Evolutionary conservation across 352 stramenopile genomes (phyloP).

Genomic region (Albugo laibachii): DNA sequence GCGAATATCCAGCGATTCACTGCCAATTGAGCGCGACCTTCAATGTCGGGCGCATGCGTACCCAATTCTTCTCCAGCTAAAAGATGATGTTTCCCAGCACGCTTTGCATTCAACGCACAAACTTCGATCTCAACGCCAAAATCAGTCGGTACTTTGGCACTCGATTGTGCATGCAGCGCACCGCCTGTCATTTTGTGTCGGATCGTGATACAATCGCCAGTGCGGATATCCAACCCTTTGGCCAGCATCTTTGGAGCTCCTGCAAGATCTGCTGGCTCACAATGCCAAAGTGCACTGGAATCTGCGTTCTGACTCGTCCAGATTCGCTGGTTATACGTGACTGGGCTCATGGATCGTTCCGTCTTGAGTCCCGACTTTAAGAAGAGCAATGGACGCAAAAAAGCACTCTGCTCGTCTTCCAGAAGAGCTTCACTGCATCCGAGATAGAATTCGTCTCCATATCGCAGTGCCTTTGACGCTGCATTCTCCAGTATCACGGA

Average conservation of each 20-base stretch:
- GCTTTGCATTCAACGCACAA: slow-evolving; percentile 20
- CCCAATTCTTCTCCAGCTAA: slow-evolving; percentile 32
- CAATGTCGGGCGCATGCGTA: slow-evolving; percentile 42
- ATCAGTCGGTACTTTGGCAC: slow-evolving; percentile 47
- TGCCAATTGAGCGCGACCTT: slow-evolving; percentile 20
- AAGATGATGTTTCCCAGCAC: slow-evolving; percentile 44
- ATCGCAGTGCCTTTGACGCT: slow-evolving; percentile 15
- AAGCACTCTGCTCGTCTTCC: slow-evolving; percentile 47
- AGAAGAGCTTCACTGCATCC: slow-evolving; percentile 63
- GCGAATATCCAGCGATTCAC: slow-evolving; percentile 52
- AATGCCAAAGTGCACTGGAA: slow-evolving; percentile 53
- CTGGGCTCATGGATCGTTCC: slow-evolving; percentile 68
- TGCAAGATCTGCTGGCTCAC: slow-evolving; percentile 31
- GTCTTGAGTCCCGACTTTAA: slow-evolving; percentile 69
- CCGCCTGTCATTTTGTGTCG: slow-evolving; percentile 76
- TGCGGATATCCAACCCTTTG: slow-evolving; percentile 16
- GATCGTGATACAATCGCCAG: slow-evolving; percentile 31
- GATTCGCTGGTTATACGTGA: slow-evolving; percentile 69
- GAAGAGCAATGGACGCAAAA: slow-evolving; percentile 51
- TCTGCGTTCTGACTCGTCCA: slow-evolving; percentile 41
- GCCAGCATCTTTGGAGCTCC: slow-evolving; percentile 52
- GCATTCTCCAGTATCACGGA: background rate
- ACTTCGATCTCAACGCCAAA: slow-evolving; percentile 70
- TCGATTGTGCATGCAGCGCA: slow-evolving; percentile 23
- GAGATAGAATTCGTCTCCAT: slow-evolving; percentile 66